These are phyloP conservation scores for Miscanthus lutarioriparius DNA, from an alignment of 176 grass and related monocot genomes.

Conservation along the genomic window DNA sequence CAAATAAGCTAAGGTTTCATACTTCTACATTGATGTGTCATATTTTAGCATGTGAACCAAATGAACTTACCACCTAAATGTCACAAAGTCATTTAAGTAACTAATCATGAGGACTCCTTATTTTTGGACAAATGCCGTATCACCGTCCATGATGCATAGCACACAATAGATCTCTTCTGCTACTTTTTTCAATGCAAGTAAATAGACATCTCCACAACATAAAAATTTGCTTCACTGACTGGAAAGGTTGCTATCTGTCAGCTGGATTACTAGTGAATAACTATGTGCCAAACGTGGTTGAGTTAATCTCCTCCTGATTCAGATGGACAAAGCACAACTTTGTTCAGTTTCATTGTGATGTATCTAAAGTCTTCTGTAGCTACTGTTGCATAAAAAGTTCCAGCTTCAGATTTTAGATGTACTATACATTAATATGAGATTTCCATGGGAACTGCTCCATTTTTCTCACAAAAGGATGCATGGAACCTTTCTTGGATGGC, in stretches of 20 bases:
- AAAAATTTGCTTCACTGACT: not conserved
- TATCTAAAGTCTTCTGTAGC: not conserved
- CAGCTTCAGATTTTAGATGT: conserved; percentile 15
- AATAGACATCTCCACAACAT: conserved; percentile 23
- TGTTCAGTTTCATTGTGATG: conserved; percentile 17
- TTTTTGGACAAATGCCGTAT: not conserved
- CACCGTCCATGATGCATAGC: not conserved
- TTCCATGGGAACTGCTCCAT: not conserved
- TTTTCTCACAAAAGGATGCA: not conserved
- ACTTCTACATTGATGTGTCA: no score
- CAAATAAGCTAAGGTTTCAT: no score
- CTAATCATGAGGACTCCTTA: no score
- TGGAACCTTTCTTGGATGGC: conserved; percentile 13
- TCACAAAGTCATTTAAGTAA: no score
- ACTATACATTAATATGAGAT: not conserved
- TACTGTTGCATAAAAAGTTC: not conserved
- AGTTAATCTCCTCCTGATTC: conserved; percentile 9
- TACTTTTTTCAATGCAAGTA: conserved; percentile 4
- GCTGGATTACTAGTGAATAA: not conserved
- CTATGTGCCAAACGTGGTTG: not conserved
- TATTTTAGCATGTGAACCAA: no score
- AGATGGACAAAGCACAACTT: conserved; percentile 8
- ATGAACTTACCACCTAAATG: no score
- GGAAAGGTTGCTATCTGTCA: not conserved
- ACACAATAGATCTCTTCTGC: not conserved